These are phyloP conservation scores for Gracilaria gracilis DNA, from an alignment of 23 red algal species.

Conservation along the genomic window DNA sequence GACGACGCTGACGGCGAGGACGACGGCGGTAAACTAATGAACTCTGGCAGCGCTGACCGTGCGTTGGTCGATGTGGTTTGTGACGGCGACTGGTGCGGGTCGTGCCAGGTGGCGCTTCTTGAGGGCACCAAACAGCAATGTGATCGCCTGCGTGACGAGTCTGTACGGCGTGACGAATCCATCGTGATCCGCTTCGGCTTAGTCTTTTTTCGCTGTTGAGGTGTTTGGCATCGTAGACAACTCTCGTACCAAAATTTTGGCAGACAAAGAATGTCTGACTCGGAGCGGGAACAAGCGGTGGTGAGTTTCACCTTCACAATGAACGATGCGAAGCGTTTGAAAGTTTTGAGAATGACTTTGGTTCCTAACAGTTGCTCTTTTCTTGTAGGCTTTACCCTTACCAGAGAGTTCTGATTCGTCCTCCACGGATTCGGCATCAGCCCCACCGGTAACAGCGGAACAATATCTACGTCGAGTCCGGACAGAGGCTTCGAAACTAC, in stretches of 20 bases:
- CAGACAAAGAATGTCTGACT: no score
- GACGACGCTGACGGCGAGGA: background rate
- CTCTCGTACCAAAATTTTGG: no score
- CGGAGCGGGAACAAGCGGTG: background rate
- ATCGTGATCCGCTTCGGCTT: no score
- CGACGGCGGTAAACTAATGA: background rate
- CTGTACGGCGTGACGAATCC: no score
- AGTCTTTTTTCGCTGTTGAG: no score
- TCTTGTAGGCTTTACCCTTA: background rate
- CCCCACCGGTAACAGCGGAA: conserved; percentile 44
- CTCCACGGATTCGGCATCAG: background rate
- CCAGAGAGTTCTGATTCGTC: background rate
- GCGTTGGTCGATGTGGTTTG: background rate
- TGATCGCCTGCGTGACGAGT: background rate
- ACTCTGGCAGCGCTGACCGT: no score
- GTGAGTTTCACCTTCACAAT: background rate
- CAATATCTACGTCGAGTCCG: conserved; percentile 42
- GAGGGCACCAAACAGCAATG: background rate
- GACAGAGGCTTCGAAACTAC: conserved; percentile 10
- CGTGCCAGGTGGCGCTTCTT: background rate
- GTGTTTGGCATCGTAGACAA: no score
- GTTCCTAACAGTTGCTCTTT: background rate
- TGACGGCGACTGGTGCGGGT: background rate
- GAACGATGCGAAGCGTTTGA: background rate
- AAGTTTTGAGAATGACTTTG: background rate